Base-by-base conservation (phyloP, 768 basidiomycete species). In the Galerina sulciceps region DNA sequence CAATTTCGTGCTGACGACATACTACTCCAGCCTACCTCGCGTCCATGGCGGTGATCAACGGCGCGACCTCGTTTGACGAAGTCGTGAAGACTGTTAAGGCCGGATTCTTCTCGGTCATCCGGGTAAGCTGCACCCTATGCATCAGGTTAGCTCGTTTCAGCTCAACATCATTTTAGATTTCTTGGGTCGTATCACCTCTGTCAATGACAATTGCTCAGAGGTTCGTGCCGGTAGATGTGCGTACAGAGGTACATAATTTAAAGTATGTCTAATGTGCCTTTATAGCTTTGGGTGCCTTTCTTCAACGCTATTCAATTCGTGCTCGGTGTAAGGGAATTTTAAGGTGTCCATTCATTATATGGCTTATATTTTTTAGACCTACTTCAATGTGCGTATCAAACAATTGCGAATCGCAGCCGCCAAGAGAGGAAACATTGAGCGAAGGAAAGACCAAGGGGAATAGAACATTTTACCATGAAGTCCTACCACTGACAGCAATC, bases 281-380 rank as follows among this genome's bases (percentile, higher is more conserved):
- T 47, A 14, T 62, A 92, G 89, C 79, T 93, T 43, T 94, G 93
- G 93, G 90, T 91, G 0, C 90, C 90, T 9, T 96, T 91, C 77
- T 94, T 95, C 82, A 93, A 88, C 71, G 65, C 82, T 36, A 76
- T 95, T 41, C 85, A 87, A 69, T 93, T 95, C 69, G 70, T 85
- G 18, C 78, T 92, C 11, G 92, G 92, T 18, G 92, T 93, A 67
- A 66, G 89, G 77, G 34, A 15, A 45, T 36, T 18, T 23, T 37
- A 35, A 9, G 4, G 8, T 43, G 18, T 14, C 15, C 38, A 34
- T 53, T 34, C 55, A 40, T 62, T 58, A 55, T 14, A 59, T 50
- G 52, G 45, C 56, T 37, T 41, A 57, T 48, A 55, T 47, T 59
- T 37, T 41, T 9, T 26, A 90, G 89, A 90, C 88, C 3, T 81